phyloP scores from a whole-genome alignment of 345 rosid species.

The Ceriops zippeliana region DNA sequence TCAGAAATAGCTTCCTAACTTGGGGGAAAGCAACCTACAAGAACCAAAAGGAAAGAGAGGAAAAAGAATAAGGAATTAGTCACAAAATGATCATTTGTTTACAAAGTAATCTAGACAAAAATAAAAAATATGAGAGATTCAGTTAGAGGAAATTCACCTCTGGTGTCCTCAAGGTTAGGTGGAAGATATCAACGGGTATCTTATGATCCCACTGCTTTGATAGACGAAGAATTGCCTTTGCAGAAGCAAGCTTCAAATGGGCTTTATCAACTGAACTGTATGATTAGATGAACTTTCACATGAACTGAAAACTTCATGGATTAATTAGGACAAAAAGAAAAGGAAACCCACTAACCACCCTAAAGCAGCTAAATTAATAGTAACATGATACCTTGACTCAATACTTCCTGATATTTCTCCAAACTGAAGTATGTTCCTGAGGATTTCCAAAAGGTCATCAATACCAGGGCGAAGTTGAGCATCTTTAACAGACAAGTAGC shows the following conservation, averaged over 20 bases:
- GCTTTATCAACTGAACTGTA: slow-evolving; percentile 83
- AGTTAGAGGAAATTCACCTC: slow-evolving; percentile 47
- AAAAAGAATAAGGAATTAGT: not conserved
- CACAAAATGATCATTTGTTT: slow-evolving; percentile 16
- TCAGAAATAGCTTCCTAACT: slow-evolving; percentile 68
- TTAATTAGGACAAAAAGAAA: slow-evolving; percentile 11
- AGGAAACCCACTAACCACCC: not conserved
- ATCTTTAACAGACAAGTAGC: slow-evolving; percentile 91
- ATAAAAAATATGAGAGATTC: not conserved
- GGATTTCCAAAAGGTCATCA: slow-evolving; percentile 58
- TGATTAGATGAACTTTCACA: slow-evolving; percentile 18
- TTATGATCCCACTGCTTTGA: slow-evolving; percentile 87
- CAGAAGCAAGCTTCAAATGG: slow-evolving; percentile 89
- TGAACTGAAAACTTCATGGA: slow-evolving; percentile 10
- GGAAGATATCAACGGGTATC: slow-evolving; percentile 73
- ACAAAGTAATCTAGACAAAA: not conserved
- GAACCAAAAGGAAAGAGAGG: slow-evolving; percentile 18
- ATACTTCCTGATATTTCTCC: slow-evolving; percentile 77
- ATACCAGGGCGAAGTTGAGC: slow-evolving; percentile 87
- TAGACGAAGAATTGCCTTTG: slow-evolving; percentile 88
- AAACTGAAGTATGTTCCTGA: slow-evolving; percentile 58
- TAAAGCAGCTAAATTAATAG: not conserved
- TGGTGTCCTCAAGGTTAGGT: slow-evolving; percentile 61
- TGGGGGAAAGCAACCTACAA: slow-evolving; percentile 69
- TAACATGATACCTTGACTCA: slow-evolving; percentile 59